Base-by-base conservation (phyloP, 257 asterid species). In the Nicotiana tabacum region DNA sequence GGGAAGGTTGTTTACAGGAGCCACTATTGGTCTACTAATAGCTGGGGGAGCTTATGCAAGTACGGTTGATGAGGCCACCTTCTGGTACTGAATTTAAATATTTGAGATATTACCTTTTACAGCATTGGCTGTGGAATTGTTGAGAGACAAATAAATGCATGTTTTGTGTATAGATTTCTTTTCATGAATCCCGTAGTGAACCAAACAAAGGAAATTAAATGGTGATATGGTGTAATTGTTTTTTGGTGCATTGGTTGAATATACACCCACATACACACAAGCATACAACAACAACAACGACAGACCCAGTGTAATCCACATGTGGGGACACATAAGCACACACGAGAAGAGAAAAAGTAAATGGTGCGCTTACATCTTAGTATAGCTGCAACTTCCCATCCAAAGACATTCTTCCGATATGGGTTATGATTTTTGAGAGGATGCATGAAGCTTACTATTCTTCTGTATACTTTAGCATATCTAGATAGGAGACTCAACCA, bases 1-100 rank as follows among this genome's bases (percentile, higher is more conserved):
- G 99, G 98, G 99, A 86, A 93, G 95, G 91, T 85, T 96, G 84
- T 77, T 93, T 80, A 96, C 99, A 0, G 98, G 93, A 81, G 94
- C 95, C 48, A 89, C 97, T 79, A 90, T 96, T 88, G 96, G 98
- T 81, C 89, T 94, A 61, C 92, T 94, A 35, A 96, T 96, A 82
- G 94, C 94, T 62, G 99, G 99, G 83, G 98, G 98, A 51, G 98
- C 98, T 18, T 96, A 96, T 87, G 98, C 97, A 7, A 96, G 99
- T 89, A 96, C 98, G 0, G 99, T 96, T 84, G 98, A 96, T 89
- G 99, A 96, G 86, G 98, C 97, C 82, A 96, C 99, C 83, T 96
- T 94, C 94, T 94, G 98, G 98, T 89, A 88, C 83, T 78, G n/a
- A 74, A 64, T 62, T 89, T 17, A 61, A 35, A 60, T 76, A 81